Conservation (phyloP, 495 filamentous ascomycete genomes). For the Neurospora sp. region DNA sequence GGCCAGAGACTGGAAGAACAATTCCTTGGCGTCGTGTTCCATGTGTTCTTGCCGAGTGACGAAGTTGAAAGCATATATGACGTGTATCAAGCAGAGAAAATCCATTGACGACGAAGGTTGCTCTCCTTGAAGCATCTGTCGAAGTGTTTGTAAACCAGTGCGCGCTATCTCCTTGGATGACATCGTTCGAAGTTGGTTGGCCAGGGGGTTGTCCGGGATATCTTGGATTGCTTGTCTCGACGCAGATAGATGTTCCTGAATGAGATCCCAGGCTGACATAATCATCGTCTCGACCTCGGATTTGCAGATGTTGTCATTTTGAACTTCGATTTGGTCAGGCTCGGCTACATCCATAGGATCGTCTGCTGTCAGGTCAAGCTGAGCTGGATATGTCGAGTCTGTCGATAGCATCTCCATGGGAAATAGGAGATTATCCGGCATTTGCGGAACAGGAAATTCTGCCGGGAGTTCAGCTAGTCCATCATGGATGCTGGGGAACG, state of each 20-base stretch:
- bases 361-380: constrained; percentile 23
- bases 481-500: neutral
- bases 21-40: constrained; percentile 9
- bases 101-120: constrained; percentile 24
- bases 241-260: constrained; percentile 31
- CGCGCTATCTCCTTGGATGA: constrained; percentile 26
- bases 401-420: constrained; percentile 17
- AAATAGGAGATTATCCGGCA: constrained; percentile 17
- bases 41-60: constrained; percentile 27
- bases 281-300: constrained; percentile 32
- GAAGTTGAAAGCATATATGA: constrained; percentile 37
- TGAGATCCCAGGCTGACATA: constrained; percentile 28
- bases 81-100: constrained; percentile 33
- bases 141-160: constrained; percentile 27
- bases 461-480: constrained; percentile 26
- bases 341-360: constrained; percentile 7
- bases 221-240: constrained; percentile 28
- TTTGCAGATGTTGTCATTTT: constrained; percentile 12
- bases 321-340: constrained; percentile 1
- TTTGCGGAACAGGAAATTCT: constrained; percentile 14
- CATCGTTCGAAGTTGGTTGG: constrained; percentile 25
- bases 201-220: constrained; percentile 27
- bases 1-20: constrained; percentile 32
- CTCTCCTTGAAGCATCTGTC: constrained; percentile 20
- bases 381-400: constrained; percentile 17